phyloP scores from a whole-genome alignment of 371 early-diverging fungal genomes.

The Phascolomyces articulosus region DNA sequence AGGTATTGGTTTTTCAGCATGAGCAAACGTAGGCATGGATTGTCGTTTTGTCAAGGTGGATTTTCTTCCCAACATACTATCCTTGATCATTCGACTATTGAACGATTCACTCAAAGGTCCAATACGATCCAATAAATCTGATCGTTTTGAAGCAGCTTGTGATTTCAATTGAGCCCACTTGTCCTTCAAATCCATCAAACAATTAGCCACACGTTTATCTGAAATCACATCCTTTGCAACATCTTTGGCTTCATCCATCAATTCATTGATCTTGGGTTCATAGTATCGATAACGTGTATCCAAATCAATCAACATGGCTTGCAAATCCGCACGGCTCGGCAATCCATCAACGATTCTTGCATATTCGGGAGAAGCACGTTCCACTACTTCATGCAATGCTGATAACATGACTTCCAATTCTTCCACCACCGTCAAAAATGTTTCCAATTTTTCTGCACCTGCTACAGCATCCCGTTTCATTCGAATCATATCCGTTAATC shows the following conservation, averaged over 20 bases:
- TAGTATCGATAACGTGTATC: slow-evolving; percentile 59
- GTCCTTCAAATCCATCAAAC: slow-evolving; percentile 39
- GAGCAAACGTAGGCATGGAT: slow-evolving; percentile 25
- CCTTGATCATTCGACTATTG: slow-evolving; percentile 13
- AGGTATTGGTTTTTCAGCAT: slow-evolving; percentile 24
- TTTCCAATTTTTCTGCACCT: slow-evolving; percentile 45
- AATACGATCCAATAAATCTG: slow-evolving; percentile 42
- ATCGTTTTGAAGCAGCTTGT: slow-evolving; percentile 48
- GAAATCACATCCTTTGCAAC: slow-evolving; percentile 45
- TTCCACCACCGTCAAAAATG: slow-evolving; percentile 48
- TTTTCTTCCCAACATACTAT: slow-evolving; percentile 22
- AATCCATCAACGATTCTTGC: slow-evolving; percentile 35
- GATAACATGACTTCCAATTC: slow-evolving; percentile 50
- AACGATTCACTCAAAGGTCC: slow-evolving; percentile 31
- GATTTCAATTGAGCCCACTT: slow-evolving; percentile 55
- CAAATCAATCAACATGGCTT: slow-evolving; percentile 57
- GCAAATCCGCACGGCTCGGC: slow-evolving; percentile 52
- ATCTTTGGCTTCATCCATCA: slow-evolving; percentile 47
- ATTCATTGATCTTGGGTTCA: slow-evolving; percentile 54
- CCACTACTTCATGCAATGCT: slow-evolving; percentile 49
- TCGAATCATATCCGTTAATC: slow-evolving; percentile 37
- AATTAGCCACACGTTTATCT: slow-evolving; percentile 54
- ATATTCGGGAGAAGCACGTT: slow-evolving; percentile 37
- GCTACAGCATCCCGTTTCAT: slow-evolving; percentile 43
- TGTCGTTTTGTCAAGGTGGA: slow-evolving; percentile 23